Conservation (phyloP, 345 rosid species). For the Carallia pectinifolia region DNA sequence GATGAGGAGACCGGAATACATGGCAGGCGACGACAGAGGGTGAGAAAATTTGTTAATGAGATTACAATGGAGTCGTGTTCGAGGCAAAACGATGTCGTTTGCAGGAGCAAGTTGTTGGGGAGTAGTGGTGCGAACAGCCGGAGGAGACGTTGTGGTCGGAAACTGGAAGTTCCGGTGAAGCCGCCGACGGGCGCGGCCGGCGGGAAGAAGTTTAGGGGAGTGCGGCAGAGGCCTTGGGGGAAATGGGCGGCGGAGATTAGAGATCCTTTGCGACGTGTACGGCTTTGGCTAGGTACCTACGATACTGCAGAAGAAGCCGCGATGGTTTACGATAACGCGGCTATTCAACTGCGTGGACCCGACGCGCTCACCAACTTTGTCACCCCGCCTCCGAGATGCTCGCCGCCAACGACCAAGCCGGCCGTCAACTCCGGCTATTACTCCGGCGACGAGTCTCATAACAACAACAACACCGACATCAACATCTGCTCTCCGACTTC, state of each 20-base stretch:
- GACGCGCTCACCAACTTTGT: slow-evolving; percentile 86
- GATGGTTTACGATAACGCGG: slow-evolving; percentile 88
- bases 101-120: slow-evolving; percentile 7
- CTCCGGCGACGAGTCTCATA: slow-evolving; percentile 50
- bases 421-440: slow-evolving; percentile 35
- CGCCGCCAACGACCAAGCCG: slow-evolving; percentile 9
- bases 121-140: slow-evolving; percentile 4
- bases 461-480: slow-evolving; percentile 16
- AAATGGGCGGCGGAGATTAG: slow-evolving; percentile 99
- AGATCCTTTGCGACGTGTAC: slow-evolving; percentile 70
- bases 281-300: slow-evolving; percentile 89
- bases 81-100: background rate
- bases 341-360: slow-evolving; percentile 86
- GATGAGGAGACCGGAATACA: slow-evolving; percentile 54
- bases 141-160: slow-evolving; percentile 15
- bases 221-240: slow-evolving; percentile 96
- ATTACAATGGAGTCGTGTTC: slow-evolving; percentile 44
- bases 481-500: slow-evolving; percentile 59
- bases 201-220: slow-evolving; percentile 77
- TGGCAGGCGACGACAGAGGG: slow-evolving; percentile 27
- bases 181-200: slow-evolving; percentile 11
- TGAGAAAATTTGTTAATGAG: slow-evolving; percentile 71
- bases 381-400: slow-evolving; percentile 31
- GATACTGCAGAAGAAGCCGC: slow-evolving; percentile 98
- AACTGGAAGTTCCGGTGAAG: slow-evolving; percentile 9